These are phyloP conservation scores for Verticillium klebahnii DNA, from an alignment of 2,329 filamentous ascomycete genomes.

Conservation along the genomic window DNA sequence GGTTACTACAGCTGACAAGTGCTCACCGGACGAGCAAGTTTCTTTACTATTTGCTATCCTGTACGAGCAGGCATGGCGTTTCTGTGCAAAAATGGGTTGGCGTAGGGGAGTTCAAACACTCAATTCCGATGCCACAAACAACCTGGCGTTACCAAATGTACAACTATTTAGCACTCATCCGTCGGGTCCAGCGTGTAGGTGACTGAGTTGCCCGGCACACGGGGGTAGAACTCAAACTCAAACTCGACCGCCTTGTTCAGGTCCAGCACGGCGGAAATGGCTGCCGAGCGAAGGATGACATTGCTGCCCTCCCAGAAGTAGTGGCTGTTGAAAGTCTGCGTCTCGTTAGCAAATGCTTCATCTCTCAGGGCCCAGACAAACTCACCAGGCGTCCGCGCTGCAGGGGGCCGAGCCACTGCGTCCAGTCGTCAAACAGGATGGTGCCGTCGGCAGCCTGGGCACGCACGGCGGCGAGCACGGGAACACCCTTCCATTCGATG, in stretches of 20 bases:
- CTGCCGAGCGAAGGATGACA: constrained; percentile 40
- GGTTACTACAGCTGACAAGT: too few relatives aligned
- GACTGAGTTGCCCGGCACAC: constrained; percentile 41
- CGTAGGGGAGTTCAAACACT: too few relatives aligned
- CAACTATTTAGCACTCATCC: not conserved
- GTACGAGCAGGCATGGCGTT: too few relatives aligned
- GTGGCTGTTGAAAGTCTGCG: constrained; percentile 40
- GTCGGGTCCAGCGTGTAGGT: constrained; percentile 31
- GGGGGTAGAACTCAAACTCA: constrained; percentile 51
- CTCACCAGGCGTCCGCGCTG: constrained; percentile 40
- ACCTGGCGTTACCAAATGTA: not conserved
- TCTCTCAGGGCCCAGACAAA: not conserved
- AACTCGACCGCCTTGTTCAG: constrained; percentile 40
- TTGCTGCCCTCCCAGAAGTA: constrained; percentile 44
- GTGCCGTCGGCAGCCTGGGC: constrained; percentile 41
- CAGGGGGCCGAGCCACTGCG: constrained; percentile 44
- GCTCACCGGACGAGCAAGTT: too few relatives aligned
- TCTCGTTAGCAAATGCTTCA: not conserved
- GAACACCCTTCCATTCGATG: constrained; percentile 43
- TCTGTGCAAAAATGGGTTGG: too few relatives aligned
- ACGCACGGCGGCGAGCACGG: constrained; percentile 44
- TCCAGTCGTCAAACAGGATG: constrained; percentile 53
- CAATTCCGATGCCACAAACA: too few relatives aligned
- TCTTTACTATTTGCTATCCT: too few relatives aligned
- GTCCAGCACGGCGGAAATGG: constrained; percentile 40